Conservation (phyloP, 192 early-diverging fungal genomes). For the Podochytrium sp. region DNA sequence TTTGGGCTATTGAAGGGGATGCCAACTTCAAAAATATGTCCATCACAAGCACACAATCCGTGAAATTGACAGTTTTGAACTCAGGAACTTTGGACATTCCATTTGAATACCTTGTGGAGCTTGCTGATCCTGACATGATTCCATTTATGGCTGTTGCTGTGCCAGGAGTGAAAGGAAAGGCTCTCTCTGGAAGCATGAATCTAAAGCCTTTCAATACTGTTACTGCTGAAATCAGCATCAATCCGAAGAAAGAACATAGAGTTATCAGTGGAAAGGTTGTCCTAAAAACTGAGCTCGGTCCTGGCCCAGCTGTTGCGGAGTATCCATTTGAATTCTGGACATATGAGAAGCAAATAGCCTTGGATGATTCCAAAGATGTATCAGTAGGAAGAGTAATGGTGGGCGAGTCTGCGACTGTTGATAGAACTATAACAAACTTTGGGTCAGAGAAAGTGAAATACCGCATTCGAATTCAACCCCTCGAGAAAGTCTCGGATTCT, state of each 20-base stretch:
- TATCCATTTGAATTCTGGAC: constrained; percentile 50
- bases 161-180: neutral
- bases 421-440: constrained; percentile 49
- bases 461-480: constrained; percentile 46
- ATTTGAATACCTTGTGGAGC: constrained; percentile 40
- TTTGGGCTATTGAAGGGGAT: constrained; percentile 46
- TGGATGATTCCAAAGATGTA: constrained; percentile 50
- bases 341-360: constrained; percentile 51
- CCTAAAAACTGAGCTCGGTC: constrained; percentile 47
- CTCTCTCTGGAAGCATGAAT: neutral
- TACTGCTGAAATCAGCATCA: constrained; percentile 34
- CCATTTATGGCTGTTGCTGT: constrained; percentile 15
- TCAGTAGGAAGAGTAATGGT: constrained; percentile 57
- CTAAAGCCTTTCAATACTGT: constrained; percentile 31
- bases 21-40: constrained; percentile 54
- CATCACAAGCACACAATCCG: constrained; percentile 47
- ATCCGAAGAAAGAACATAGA: constrained; percentile 32
- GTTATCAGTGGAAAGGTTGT: constrained; percentile 39
- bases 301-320: constrained; percentile 21
- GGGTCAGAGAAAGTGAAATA: constrained; percentile 48
- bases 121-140: constrained; percentile 25
- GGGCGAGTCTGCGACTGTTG: constrained; percentile 46
- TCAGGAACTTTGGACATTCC: constrained; percentile 53
- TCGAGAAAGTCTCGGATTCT: neutral
- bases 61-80: constrained; percentile 45